Conservation (phyloP, 2,329 filamentous ascomycete genomes). For the Phaeosphaeriaceae sp. region DNA sequence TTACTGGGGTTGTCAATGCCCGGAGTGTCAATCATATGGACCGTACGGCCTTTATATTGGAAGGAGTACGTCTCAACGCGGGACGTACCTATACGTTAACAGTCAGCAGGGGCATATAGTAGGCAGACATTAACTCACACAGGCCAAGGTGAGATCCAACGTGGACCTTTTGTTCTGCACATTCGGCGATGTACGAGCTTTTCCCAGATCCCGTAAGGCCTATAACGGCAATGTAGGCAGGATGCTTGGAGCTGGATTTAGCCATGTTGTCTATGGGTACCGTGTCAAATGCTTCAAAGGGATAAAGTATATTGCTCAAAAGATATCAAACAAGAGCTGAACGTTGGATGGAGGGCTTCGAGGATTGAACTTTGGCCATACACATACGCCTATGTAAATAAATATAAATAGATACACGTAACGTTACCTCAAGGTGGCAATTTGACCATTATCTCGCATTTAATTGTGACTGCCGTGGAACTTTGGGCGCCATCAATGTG, state of each 20-base stretch:
- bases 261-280: not conserved
- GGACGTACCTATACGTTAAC: not conserved
- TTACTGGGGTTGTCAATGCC: not conserved
- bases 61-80: not conserved
- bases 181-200: not conserved
- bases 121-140: not conserved
- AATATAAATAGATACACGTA: too few relatives aligned
- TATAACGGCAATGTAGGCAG: not conserved
- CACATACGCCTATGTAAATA: too few relatives aligned
- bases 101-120: not conserved
- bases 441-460: too few relatives aligned
- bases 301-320: too few relatives aligned
- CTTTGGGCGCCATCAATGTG: too few relatives aligned
- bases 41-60: not conserved
- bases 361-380: too few relatives aligned
- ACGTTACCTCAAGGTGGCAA: too few relatives aligned
- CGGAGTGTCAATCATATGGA: not conserved
- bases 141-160: not conserved
- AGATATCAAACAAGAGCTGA: too few relatives aligned
- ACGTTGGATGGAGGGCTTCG: too few relatives aligned
- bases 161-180: not conserved
- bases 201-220: not conserved
- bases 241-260: not conserved
- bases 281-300: too few relatives aligned
- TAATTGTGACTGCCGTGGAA: too few relatives aligned